Evolutionary conservation across 352 stramenopile genomes (phyloP).

Genomic region (Phytophthora multivora): DNA sequence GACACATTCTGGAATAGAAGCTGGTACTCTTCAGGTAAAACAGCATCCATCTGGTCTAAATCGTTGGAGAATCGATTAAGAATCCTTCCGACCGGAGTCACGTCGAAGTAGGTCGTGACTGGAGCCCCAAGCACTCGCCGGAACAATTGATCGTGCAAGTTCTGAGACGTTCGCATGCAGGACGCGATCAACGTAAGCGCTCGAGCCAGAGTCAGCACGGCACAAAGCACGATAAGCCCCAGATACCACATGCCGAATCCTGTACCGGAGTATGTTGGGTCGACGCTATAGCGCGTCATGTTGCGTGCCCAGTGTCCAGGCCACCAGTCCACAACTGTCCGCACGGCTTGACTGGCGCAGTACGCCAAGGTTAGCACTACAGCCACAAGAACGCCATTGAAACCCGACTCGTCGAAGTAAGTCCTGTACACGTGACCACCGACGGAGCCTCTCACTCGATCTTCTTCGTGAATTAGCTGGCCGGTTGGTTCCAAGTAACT

Average conservation of each 20-base stretch:
- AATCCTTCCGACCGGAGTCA: constrained; percentile 55
- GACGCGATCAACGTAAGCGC: constrained; percentile 31
- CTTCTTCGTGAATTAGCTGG: constrained; percentile 27
- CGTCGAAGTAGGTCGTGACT: constrained; percentile 54
- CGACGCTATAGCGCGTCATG: constrained; percentile 26
- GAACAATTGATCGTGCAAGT: constrained; percentile 45
- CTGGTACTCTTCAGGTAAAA: constrained; percentile 46
- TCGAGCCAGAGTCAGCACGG: constrained; percentile 17
- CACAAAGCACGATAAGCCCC: constrained; percentile 32
- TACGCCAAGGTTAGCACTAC: constrained; percentile 10
- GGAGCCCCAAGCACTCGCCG: constrained; percentile 44
- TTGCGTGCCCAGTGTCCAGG: constrained; percentile 40
- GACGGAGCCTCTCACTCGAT: constrained; percentile 34
- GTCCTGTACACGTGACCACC: constrained; percentile 25
- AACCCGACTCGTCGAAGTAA: constrained; percentile 39
- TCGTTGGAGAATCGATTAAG: constrained; percentile 62
- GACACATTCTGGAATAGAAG: constrained; percentile 30
- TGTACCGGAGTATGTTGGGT: constrained; percentile 43
- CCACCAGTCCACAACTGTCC: constrained; percentile 44
- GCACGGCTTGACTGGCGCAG: constrained; percentile 16
- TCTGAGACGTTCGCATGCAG: constrained; percentile 31
- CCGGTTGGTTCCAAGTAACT: not conserved
- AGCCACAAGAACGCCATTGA: constrained; percentile 21
- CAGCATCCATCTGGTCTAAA: constrained; percentile 50
- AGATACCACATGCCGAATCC: constrained; percentile 43